Evolutionary conservation across 805 yeast genomes (phyloP).

Genomic region (Lachancea waltii): DNA sequence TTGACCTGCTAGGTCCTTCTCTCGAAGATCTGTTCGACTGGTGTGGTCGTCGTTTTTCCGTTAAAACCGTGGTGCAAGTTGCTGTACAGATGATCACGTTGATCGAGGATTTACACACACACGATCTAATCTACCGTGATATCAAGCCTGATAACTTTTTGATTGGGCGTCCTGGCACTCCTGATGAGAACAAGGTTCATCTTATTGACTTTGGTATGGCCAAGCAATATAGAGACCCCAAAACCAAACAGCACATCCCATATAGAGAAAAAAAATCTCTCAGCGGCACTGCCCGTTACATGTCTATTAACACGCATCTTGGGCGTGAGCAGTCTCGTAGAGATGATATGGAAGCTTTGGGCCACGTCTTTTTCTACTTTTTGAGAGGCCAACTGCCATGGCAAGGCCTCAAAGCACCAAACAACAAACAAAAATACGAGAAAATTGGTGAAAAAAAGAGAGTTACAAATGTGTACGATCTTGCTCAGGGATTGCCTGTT

Average conservation of each 20-base stretch:
- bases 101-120: conserved; percentile 81
- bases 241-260: conserved; percentile 91
- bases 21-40: conserved; percentile 95
- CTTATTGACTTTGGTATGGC: conserved; percentile 99
- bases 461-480: conserved; percentile 75
- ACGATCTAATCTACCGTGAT: conserved; percentile 89
- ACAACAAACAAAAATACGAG: conserved; percentile 95
- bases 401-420: conserved; percentile 98
- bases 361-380: conserved; percentile 94
- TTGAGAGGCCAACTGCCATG: conserved; percentile 92
- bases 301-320: conserved; percentile 94
- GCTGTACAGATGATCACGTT: conserved; percentile 91
- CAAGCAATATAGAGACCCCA: conserved; percentile 93
- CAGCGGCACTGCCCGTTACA: conserved; percentile 97
- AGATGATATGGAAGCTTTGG: conserved; percentile 93
- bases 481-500: conserved; percentile 83
- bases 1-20: conserved; percentile 92
- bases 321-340: conserved; percentile 96
- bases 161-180: conserved; percentile 81
- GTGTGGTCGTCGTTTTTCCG: conserved; percentile 87
- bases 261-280: conserved; percentile 92
- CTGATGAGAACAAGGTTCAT: conserved; percentile 79
- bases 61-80: conserved; percentile 87
- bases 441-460: conserved; percentile 96
- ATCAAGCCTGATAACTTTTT: conserved; percentile 96